These are phyloP conservation scores for Crotalaria pallida DNA, from an alignment of 306 rosid species.

Conservation along the genomic window DNA sequence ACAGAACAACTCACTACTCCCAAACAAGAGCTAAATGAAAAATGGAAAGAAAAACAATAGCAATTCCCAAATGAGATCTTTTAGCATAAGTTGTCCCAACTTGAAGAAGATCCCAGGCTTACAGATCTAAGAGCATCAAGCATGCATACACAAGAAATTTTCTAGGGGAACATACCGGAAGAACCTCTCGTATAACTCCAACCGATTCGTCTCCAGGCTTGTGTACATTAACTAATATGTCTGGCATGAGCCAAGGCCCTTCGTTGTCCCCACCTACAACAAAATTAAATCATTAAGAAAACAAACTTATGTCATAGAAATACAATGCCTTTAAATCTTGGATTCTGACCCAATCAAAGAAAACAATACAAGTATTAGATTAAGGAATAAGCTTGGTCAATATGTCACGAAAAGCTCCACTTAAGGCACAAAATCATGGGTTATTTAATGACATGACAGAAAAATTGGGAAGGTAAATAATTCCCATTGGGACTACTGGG, in stretches of 20 bases:
- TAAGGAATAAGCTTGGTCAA: background rate
- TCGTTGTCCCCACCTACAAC: conserved; percentile 80
- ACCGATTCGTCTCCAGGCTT: conserved; percentile 68
- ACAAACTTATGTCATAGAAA: background rate
- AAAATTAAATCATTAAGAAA: conserved; percentile 7
- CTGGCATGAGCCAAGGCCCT: conserved; percentile 87
- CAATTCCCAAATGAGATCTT: background rate
- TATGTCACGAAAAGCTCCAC: background rate
- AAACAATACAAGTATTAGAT: background rate
- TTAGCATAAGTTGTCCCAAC: background rate
- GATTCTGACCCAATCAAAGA: background rate
- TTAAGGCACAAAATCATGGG: background rate
- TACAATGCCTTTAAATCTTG: background rate
- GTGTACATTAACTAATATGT: conserved; percentile 81
- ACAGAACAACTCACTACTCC: background rate
- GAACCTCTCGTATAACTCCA: conserved; percentile 82
- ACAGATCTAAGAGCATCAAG: background rate
- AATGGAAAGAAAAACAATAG: background rate
- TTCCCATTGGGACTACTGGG: background rate
- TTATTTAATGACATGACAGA: background rate
- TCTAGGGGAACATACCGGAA: conserved; percentile 53
- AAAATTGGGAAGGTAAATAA: background rate
- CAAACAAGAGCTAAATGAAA: background rate
- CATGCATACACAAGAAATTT: background rate
- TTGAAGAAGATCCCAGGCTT: background rate